phyloP scores from a whole-genome alignment of 805 yeast genomes.

The Candida golubevii region DNA sequence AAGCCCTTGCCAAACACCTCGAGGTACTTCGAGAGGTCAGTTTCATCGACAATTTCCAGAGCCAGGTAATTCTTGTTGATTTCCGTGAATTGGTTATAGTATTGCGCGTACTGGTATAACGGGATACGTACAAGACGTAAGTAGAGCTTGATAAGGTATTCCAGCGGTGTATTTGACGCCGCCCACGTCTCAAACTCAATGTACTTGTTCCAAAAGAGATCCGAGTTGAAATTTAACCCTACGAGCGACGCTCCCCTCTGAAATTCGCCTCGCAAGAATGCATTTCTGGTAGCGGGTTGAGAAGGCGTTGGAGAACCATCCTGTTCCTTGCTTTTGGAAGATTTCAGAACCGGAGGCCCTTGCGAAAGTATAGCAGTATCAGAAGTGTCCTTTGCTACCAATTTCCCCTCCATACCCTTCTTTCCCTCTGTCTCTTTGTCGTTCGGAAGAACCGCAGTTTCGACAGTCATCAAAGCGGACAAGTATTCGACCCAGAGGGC shows the following conservation, averaged over 20 bases:
- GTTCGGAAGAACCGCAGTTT: slow-evolving; percentile 12
- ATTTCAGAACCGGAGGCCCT: not conserved
- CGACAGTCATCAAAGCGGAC: slow-evolving; percentile 36
- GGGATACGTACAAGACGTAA: slow-evolving; percentile 55
- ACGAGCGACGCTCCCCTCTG: slow-evolving; percentile 44
- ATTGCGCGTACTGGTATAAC: slow-evolving; percentile 80
- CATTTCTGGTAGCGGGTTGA: not conserved
- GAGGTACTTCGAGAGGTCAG: slow-evolving; percentile 18
- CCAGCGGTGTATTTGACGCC: slow-evolving; percentile 5
- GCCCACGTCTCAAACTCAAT: slow-evolving; percentile 44
- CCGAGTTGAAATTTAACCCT: slow-evolving; percentile 74
- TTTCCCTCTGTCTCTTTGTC: not conserved
- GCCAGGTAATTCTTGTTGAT: slow-evolving; percentile 31
- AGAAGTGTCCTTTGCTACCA: not conserved
- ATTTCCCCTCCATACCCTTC: not conserved
- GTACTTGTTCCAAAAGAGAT: slow-evolving; percentile 77
- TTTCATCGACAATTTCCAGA: slow-evolving; percentile 20
- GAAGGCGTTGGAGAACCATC: not conserved
- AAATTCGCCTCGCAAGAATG: slow-evolving; percentile 40
- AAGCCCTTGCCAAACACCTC: slow-evolving; percentile 20
- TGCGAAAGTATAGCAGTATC: no score
- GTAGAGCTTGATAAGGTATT: slow-evolving; percentile 39
- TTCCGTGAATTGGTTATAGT: slow-evolving; percentile 49
- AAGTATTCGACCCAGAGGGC: slow-evolving; percentile 69
- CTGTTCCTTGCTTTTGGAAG: not conserved